Evolutionary conservation across 2,329 filamentous ascomycete genomes (phyloP).

Genomic region (Colletotrichum sojae): DNA sequence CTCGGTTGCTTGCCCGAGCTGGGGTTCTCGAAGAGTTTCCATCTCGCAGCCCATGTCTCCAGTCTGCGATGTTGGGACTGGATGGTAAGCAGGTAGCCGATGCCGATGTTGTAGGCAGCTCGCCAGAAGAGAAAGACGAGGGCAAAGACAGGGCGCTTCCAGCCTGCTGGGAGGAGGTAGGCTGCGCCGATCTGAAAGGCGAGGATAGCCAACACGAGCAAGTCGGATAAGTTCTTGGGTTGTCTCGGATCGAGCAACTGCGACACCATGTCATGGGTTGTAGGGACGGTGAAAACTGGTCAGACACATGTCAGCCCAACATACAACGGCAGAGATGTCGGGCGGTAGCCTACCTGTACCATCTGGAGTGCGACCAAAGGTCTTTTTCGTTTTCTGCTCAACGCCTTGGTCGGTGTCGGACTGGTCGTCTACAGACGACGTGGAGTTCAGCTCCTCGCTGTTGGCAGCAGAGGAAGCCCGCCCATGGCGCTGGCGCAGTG

Average conservation of each 20-base stretch:
- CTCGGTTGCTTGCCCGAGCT: conserved; percentile 85
- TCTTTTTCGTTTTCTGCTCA: conserved; percentile 71
- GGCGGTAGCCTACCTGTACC: conserved; percentile 80
- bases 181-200: conserved; percentile 81
- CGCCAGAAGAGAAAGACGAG: conserved; percentile 93
- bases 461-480: conserved; percentile 17
- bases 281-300: conserved; percentile 92
- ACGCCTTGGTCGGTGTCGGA: conserved; percentile 12
- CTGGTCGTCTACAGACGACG: conserved; percentile 14
- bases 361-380: conserved; percentile 90
- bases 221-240: conserved; percentile 94
- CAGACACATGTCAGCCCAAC: conserved; percentile 10
- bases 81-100: conserved; percentile 88
- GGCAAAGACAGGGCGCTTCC: conserved; percentile 85
- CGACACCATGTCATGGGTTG: conserved; percentile 99
- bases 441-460: conserved; percentile 22
- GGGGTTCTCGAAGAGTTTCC: conserved; percentile 88
- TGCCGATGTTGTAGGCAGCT: conserved; percentile 91
- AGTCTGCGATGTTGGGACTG: conserved; percentile 92
- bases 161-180: conserved; percentile 77
- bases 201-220: conserved; percentile 83
- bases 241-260: conserved; percentile 95
- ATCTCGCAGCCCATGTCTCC: conserved; percentile 88
- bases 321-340: background rate
- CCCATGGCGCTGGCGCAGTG: conserved; percentile 36